Evolutionary conservation across 140 eudicot genomes (phyloP).

Genomic region (Cichorium intybus): DNA sequence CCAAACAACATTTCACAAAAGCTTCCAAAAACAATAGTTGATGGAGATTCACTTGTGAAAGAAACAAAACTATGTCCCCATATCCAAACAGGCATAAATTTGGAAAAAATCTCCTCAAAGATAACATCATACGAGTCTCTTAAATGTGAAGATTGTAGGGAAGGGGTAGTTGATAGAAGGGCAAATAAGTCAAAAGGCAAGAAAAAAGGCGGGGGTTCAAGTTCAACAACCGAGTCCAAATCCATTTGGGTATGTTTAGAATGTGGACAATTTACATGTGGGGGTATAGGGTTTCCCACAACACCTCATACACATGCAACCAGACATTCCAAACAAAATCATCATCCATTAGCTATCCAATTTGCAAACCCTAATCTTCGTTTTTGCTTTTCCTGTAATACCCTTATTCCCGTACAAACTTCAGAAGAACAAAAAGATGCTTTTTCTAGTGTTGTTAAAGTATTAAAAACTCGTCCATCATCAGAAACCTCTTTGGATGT

Average conservation of each 20-base stretch:
- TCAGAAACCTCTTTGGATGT: slow-evolving; percentile 46
- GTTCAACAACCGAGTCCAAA: slow-evolving; percentile 40
- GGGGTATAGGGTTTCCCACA: slow-evolving; percentile 75
- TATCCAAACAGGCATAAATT: slow-evolving; percentile 47
- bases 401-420: slow-evolving; percentile 42
- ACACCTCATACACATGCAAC: slow-evolving; percentile 65
- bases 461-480: slow-evolving; percentile 39
- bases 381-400: slow-evolving; percentile 68
- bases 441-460: slow-evolving; percentile 41
- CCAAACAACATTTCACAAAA: slow-evolving; percentile 27
- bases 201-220: slow-evolving; percentile 54
- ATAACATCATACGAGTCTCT: slow-evolving; percentile 36
- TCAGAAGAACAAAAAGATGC: slow-evolving; percentile 48
- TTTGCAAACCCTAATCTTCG: slow-evolving; percentile 57
- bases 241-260: slow-evolving; percentile 78
- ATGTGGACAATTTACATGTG: slow-evolving; percentile 79
- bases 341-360: slow-evolving; percentile 63
- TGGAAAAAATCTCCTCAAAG: slow-evolving; percentile 43
- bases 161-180: slow-evolving; percentile 42
- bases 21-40: slow-evolving; percentile 16
- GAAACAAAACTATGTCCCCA: slow-evolving; percentile 60
- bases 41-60: slow-evolving; percentile 27
- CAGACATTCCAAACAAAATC: slow-evolving; percentile 56
- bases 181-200: slow-evolving; percentile 50
- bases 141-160: slow-evolving; percentile 77